Evolutionary conservation across 306 rosid genomes (phyloP), one percentile per base, ranked within the genome.

Genomic region (Cicer chorassanicum): DNA sequence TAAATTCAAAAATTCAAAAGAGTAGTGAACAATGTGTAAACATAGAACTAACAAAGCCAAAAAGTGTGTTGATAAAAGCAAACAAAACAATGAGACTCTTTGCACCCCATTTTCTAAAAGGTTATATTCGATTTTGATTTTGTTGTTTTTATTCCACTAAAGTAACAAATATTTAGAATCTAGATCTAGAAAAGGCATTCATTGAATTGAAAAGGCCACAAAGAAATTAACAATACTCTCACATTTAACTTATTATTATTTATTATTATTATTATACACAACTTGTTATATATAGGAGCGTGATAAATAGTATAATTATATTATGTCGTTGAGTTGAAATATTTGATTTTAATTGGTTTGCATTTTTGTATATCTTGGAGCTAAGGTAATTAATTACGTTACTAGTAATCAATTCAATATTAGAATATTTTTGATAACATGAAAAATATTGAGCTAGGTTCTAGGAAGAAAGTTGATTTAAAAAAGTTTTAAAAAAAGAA

Each of bases 61-160:
- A 60, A 76, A 76, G 45, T 38, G 13, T 49, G 70, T 41, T 50
- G 13, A 11, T 48, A 44, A 75, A 73, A 19, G 57, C 56, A 76
- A 70, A 34, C 55, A 71, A 76, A 70, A 70, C 83, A 70, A 67
- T 61, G 21, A 34, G 39, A 70, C 36, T 40, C 7, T 80, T 77
- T 82, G 82, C 72, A 72, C 72, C 78, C 54, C 77, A 64, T 80
- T 80, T 70, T 79, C 83, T 81, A 70, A 80, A 73, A 71, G 72
- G 64, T 14, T 40, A 61, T 70, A 61, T 75, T 34, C 34, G 40
- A 57, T 83, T 81, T 59, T 64, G 75, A 61, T 74, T 56, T 76
- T 70, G 45, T 81, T 66, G 69, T 77, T 41, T 18, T 57, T 75
- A 56, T 46, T 70, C 51, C 8, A 18, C 81, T 67, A 77, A 81